Percentiles rank a stretch among this genome's conserved stretches.
Evolutionary conservation across 495 filamentous ascomycete species (phyloP).

Genomic region (Penicillium simplicissimum): DNA sequence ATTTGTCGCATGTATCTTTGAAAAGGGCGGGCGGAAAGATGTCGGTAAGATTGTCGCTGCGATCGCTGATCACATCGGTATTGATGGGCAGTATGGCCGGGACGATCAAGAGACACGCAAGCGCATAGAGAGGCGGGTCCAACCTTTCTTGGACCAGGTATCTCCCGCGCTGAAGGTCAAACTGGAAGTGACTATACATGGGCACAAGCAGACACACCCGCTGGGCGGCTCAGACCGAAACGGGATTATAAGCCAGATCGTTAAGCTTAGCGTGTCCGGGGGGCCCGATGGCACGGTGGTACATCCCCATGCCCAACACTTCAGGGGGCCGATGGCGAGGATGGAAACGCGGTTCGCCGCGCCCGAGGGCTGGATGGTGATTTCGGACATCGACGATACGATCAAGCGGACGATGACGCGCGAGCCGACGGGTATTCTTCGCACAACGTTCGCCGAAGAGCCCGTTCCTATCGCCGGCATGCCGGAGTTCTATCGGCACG

Average conservation of each 20-base stretch:
- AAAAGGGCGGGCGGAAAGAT: constrained; percentile 63
- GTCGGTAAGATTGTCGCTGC: constrained; percentile 65
- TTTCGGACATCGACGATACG: constrained; percentile 94
- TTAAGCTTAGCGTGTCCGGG: constrained; percentile 37
- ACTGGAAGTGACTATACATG: constrained; percentile 52
- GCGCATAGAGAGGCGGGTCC: constrained; percentile 67
- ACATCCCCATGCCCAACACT: constrained; percentile 39
- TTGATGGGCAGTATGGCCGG: constrained; percentile 61
- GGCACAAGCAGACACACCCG: constrained; percentile 43
- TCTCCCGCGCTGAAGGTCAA: constrained; percentile 66
- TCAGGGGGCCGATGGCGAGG: constrained; percentile 43
- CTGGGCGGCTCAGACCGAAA: constrained; percentile 70
- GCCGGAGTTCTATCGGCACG: constrained; percentile 74
- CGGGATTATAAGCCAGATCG: constrained; percentile 66
- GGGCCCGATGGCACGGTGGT: constrained; percentile 33
- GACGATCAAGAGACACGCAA: constrained; percentile 57
- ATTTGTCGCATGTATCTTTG: constrained; percentile 78
- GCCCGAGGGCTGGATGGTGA: constrained; percentile 80
- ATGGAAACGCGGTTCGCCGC: constrained; percentile 72
- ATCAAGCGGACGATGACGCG: constrained; percentile 89
- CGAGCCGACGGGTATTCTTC: constrained; percentile 73
- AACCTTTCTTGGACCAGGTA: constrained; percentile 75
- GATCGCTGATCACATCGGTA: constrained; percentile 68
- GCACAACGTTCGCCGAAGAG: constrained; percentile 77
- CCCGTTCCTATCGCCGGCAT: constrained; percentile 73